Evolutionary conservation across 192 early-diverging fungal species (phyloP).

Genomic region (Helicostylum pulchrum): DNA sequence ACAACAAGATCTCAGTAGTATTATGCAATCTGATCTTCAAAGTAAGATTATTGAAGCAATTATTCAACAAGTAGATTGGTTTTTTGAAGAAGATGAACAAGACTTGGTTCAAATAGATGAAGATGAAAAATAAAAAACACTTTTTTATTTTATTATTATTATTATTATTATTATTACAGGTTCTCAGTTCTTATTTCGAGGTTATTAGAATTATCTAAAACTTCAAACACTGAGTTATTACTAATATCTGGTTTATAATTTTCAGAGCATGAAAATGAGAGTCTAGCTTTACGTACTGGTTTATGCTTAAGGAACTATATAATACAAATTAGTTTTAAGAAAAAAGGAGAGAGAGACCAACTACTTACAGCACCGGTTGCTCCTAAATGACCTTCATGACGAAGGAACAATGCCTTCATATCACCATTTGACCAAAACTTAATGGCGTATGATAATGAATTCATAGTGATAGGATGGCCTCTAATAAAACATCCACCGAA

Average conservation of each 20-base stretch:
- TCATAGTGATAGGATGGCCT: constrained; percentile 96
- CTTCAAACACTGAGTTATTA: constrained; percentile 25
- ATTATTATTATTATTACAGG: background rate
- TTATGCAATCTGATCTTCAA: constrained; percentile 66
- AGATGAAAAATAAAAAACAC: background rate
- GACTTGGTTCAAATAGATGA: background rate
- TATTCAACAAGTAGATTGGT: constrained; percentile 65
- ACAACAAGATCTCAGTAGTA: constrained; percentile 53
- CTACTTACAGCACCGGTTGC: constrained; percentile 76
- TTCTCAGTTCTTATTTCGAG: constrained; percentile 24
- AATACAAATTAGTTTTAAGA: background rate
- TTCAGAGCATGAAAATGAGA: constrained; percentile 71
- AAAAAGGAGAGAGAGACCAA: too few relatives aligned
- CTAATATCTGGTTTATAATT: constrained; percentile 59
- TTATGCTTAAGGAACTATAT: constrained; percentile 56
- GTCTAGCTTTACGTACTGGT: constrained; percentile 35
- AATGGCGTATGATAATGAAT: constrained; percentile 93
- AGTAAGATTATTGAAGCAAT: constrained; percentile 68
- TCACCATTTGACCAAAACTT: constrained; percentile 95
- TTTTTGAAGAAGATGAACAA: constrained; percentile 41
- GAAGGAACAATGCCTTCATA: constrained; percentile 91
- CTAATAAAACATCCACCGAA: constrained; percentile 98
- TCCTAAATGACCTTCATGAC: constrained; percentile 96
- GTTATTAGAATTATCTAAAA: constrained; percentile 26
- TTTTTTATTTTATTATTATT: background rate